Base-by-base conservation (phyloP, 2,329 filamentous ascomycete species). In the Cordyceps tenuipes region DNA sequence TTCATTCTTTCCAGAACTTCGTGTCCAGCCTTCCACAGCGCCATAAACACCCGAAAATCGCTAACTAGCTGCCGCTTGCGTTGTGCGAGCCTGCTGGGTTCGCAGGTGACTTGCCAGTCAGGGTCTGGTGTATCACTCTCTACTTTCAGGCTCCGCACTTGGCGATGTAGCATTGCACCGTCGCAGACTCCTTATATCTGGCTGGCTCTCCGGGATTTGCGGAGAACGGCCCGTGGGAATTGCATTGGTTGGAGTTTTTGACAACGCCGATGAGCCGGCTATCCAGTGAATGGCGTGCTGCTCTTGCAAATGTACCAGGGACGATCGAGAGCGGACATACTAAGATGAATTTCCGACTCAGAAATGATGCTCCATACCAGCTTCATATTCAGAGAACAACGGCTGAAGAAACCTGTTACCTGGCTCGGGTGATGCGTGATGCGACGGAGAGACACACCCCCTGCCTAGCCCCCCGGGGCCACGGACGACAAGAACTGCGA, bases 221-320 rank as follows among this genome's bases (percentile, higher is more conserved):
- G 39, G 31, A 41, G 26, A 34, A 36, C 8, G 39, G 39, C 56
- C 56, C 56, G 48, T 59, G 56, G 51, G 52, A 52, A 59, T 43
- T 8, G 23, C 26, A 31, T 46, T 8, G 23, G 21, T 44, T 57
- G 56, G 56, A 36, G 48, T 39, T n/a, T 39, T 26, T 15, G 13
- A 36, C 56, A 44, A 21, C 19, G 44, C 47, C 56, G 56, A 59
- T 59, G 56, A 29, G 47, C 56, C 56, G 56, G 49, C 31, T 36
- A 12, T 8, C 15, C 51, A 54, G 43, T 46, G n/a, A 21, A 17
- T n/a, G n/a, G 19, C 43, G 46, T 31, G 21, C 17, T 50, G 46
- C 46, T 50, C 46, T 31, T 23, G 21, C 55, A 41, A 15, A 41
- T 49, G 46, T 23, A 21, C 43, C 31, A 57, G 13, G 39, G 8